A percentile compares a stretch with the other conserved stretches of the same genome.
Evolutionary conservation across 352 stramenopile genomes (phyloP).

Genomic region (Globisporangium barbulae): DNA sequence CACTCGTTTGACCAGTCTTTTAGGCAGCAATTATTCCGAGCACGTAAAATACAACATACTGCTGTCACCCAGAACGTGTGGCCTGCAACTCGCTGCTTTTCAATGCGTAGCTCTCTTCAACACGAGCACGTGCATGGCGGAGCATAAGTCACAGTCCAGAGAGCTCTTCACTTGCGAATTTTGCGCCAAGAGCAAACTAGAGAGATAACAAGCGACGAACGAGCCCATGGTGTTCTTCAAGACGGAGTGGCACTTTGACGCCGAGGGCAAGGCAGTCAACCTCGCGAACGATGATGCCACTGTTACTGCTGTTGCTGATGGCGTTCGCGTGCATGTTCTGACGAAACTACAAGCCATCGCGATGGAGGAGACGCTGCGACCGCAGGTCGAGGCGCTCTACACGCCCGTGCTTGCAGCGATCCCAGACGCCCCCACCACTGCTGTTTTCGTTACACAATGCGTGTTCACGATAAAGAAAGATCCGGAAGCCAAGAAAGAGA

Average conservation of each 20-base stretch:
- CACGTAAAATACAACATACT: not conserved
- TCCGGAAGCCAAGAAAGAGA: not conserved
- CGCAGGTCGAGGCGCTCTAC: constrained; percentile 5
- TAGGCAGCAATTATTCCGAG: not conserved
- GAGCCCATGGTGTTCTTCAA: constrained; percentile 2
- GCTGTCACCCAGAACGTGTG: not conserved
- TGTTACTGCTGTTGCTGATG: too few species aligned
- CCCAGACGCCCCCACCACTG: not conserved
- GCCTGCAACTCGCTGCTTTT: not conserved
- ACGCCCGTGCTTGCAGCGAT: not conserved
- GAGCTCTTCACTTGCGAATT: not conserved
- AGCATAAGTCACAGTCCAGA: too few species aligned
- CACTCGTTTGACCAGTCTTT: not conserved
- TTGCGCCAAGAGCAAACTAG: not conserved
- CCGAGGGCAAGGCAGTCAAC: not conserved
- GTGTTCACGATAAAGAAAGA: not conserved
- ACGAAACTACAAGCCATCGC: not conserved
- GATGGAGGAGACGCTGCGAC: not conserved
- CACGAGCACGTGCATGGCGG: too few species aligned
- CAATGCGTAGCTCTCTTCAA: too few species aligned
- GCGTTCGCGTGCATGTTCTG: not conserved
- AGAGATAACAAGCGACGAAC: not conserved
- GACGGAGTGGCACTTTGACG: constrained; percentile 6
- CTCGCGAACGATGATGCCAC: not conserved
- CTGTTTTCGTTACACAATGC: too few species aligned